These are phyloP conservation scores for Diaporthe amygdali DNA, from an alignment of 2,329 filamentous ascomycete genomes.

Conservation along the genomic window DNA sequence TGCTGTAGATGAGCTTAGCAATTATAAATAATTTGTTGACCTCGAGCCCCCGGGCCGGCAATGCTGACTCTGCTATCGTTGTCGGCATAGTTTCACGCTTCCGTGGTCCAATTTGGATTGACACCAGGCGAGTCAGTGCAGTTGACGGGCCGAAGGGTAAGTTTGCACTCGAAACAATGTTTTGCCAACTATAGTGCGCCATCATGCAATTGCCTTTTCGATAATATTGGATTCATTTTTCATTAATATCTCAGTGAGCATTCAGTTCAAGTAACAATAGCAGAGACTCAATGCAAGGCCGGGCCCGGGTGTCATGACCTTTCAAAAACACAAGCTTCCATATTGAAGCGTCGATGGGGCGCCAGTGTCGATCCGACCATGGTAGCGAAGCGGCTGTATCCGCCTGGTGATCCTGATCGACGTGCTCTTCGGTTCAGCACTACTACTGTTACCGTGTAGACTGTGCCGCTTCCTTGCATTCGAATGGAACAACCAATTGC, in stretches of 20 bases:
- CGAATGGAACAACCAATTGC: background rate
- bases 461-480: background rate
- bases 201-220: background rate
- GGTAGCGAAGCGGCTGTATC: background rate
- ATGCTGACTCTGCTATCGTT: background rate
- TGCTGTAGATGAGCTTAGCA: background rate
- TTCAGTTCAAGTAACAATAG: background rate
- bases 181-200: background rate
- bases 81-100: background rate
- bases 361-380: background rate
- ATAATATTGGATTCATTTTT: background rate
- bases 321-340: background rate
- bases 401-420: background rate
- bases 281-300: background rate
- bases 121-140: background rate
- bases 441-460: too few species aligned
- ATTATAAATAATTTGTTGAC: background rate
- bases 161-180: conserved; percentile 2
- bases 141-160: background rate
- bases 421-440: background rate
- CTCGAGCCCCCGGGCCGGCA: background rate
- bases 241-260: background rate
- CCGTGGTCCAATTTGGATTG: background rate
- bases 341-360: background rate
- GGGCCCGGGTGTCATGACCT: background rate